A percentile compares a stretch with the other conserved stretches of the same genome.
phyloP scores from a whole-genome alignment of 1,284 basidiomycete genomes.

The Ganoderma resinaceum region DNA sequence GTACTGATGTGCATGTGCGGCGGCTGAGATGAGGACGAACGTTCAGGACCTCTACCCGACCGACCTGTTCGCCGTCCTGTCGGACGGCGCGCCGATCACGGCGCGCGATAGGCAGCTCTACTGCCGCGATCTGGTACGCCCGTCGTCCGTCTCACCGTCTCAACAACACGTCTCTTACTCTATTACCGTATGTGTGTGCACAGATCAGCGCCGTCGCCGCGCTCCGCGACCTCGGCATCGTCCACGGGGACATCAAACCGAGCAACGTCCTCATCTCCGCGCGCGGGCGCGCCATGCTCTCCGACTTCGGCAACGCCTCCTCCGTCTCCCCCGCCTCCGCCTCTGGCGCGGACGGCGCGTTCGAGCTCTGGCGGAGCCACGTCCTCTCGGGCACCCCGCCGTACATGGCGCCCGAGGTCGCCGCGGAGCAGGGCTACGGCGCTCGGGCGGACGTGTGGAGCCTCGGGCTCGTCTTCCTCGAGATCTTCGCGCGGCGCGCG shows the following conservation, averaged over 20 bases:
- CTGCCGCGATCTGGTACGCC: constrained; percentile 14
- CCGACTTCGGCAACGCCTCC: constrained; percentile 32
- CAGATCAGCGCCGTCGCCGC: constrained; percentile 33
- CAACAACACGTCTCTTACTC: no score
- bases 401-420: constrained; percentile 26
- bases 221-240: constrained; percentile 22
- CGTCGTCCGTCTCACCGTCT: not conserved
- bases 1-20: no score
- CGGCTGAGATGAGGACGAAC: not conserved
- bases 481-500: constrained; percentile 25
- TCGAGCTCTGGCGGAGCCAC: constrained; percentile 2
- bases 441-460: constrained; percentile 34
- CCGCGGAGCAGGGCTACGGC: constrained; percentile 12
- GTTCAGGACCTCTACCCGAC: not conserved
- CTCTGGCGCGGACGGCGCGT: constrained; percentile 20
- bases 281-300: constrained; percentile 30
- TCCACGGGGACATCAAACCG: constrained; percentile 39
- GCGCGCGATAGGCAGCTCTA: not conserved
- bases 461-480: constrained; percentile 33
- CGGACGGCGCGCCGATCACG: constrained; percentile 1
- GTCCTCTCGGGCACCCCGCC: not conserved
- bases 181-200: no score
- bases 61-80: constrained; percentile 9
- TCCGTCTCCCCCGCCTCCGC: constrained; percentile 44
- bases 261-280: constrained; percentile 34